phyloP scores from a whole-genome alignment of 169 alveolate species.

The Plasmodium chabaudi region DNA sequence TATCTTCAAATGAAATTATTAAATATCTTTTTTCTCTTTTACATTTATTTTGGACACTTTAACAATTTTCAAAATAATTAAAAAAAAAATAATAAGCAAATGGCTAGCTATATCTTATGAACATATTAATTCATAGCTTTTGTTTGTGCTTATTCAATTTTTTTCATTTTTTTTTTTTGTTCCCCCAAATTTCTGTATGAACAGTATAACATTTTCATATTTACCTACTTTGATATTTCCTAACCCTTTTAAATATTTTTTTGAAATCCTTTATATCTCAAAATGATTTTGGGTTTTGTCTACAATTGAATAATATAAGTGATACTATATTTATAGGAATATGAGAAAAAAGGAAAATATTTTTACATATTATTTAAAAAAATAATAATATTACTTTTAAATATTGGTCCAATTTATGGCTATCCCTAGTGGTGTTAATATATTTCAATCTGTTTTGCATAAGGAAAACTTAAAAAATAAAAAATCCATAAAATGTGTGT shows the following conservation, averaged over 20 bases:
- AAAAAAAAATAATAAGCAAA: no score
- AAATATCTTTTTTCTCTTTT: constrained; percentile 93
- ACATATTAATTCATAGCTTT: no score
- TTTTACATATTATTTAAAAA: not conserved
- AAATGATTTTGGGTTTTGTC: constrained; percentile 37
- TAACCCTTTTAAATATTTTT: not conserved
- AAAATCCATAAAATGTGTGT: not conserved
- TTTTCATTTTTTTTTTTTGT: no score
- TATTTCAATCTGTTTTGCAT: constrained; percentile 66
- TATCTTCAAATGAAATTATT: constrained; percentile 94
- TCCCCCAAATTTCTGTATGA: no score
- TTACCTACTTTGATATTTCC: no score
- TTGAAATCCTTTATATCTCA: constrained; percentile 74
- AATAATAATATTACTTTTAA: constrained; percentile 23
- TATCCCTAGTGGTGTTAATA: constrained; percentile 29
- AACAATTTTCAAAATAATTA: not conserved
- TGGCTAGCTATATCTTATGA: no score
- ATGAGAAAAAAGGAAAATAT: not conserved
- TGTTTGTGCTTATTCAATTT: no score
- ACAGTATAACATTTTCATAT: no score
- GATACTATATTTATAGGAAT: not conserved
- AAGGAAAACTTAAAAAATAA: constrained; percentile 40
- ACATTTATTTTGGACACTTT: constrained; percentile 89
- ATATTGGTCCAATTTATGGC: constrained; percentile 38
- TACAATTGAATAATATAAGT: constrained; percentile 1